Evolutionary conservation across 2,329 filamentous ascomycete genomes (phyloP), one percentile per base, ranked within the genome.

Genomic region (Cercospora zeina): DNA sequence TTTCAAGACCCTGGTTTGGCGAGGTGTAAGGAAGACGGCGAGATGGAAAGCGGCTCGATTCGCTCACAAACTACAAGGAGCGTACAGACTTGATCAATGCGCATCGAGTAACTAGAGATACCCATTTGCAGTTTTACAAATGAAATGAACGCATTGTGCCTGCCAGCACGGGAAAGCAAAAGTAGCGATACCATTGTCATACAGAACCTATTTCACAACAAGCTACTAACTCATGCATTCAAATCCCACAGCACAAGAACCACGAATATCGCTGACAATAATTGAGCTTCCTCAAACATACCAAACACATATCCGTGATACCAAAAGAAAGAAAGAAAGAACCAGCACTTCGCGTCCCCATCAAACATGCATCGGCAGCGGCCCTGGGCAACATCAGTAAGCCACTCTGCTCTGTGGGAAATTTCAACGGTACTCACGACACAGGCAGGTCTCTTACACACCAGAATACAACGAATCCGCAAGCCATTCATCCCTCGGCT

Each of bases 381-480:
- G 59, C 54, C 62, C 62, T 63, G 54, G 27, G 54, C 13, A 54
- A 37, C 37, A 59, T 63, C 62, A 63, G 62, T 63, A 63, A 63
- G 62, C 62, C 34, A 47, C 47, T 54, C 62, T 54, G 54, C 57
- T 54, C 58, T 45, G 42, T 16, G n/a, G 34, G 49, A 34, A 58
- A 27, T 16, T 31, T 21, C 30, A 59, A 53, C 53, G 24, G 58
- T 51, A 61, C 62, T 61, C 62, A 63, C 61, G 42, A 47, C 42
- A 47, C 42, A 47, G 42, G 42, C 42, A 59, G 42, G 30, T 51
- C 45, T 54, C 55, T 42, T 69, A 72, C 66, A 68, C 68, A 68
- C 69, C 69, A 58, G 69, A 71, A 60, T 72, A 72, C 58, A 71
- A 47, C 37, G 68, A 70, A 62, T 70, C 68, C 58, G 68, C 68